Conservation (phyloP, 306 rosid genomes). For the Cotoneaster glaucophyllus region DNA sequence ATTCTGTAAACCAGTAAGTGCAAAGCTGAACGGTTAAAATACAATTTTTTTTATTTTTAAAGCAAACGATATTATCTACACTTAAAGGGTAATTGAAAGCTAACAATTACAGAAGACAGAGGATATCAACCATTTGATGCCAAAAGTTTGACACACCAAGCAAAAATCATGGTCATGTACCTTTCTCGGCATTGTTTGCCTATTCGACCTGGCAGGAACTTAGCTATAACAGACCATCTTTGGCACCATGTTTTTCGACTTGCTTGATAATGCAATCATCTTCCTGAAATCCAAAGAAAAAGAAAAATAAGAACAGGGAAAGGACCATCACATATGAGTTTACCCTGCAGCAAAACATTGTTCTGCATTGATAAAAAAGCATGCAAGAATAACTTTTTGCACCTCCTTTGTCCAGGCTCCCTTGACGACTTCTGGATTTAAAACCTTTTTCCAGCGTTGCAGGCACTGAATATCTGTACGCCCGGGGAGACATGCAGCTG, state of each 20-base stretch:
- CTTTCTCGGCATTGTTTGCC: constrained; percentile 80
- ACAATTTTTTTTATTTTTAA: no score
- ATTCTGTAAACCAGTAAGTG: not conserved
- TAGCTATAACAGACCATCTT: constrained; percentile 48
- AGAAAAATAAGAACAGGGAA: not conserved
- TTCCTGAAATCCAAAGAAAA: constrained; percentile 38
- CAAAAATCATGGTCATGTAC: constrained; percentile 15
- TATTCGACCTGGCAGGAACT: constrained; percentile 49
- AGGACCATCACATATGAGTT: constrained; percentile 4
- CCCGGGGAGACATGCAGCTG: constrained; percentile 45
- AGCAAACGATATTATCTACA: no score
- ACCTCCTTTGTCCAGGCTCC: constrained; percentile 67
- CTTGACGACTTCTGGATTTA: constrained; percentile 50
- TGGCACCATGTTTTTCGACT: constrained; percentile 37
- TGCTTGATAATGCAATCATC: constrained; percentile 41
- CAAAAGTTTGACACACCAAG: not conserved
- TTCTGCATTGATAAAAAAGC: not conserved
- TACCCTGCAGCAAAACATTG: not conserved
- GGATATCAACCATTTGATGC: not conserved
- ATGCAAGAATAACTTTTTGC: not conserved
- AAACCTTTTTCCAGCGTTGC: constrained; percentile 59
- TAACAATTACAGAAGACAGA: not conserved
- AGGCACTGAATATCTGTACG: constrained; percentile 44
- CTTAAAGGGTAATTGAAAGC: not conserved
- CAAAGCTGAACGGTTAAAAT: not conserved